Evolutionary conservation across 2,329 filamentous ascomycete genomes (phyloP), one percentile per base, ranked within the genome.

Genomic region (Coniochaeta sp.): DNA sequence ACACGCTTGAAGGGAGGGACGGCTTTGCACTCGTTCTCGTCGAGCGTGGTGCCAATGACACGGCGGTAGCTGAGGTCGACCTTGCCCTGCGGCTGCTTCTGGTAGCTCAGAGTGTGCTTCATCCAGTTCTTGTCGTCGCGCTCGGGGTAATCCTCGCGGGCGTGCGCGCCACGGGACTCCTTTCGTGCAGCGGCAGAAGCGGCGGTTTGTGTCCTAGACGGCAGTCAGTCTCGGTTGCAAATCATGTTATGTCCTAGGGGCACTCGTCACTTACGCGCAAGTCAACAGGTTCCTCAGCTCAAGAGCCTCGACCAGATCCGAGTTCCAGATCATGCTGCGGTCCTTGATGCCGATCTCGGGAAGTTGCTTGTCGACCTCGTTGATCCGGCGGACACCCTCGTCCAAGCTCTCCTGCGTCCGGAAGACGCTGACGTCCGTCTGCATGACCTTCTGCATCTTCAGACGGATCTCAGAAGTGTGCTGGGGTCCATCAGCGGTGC

Each of bases 281-380:
- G 95, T 98, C 73, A 99, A 81, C 71, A 99, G 78, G 77, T 99
- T 99, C 72, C 93, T 86, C 72, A 98, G 82, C 79, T 99, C 95
- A 60, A 99, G 86, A 8, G 93, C 96, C 84, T 98, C 93, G 64
- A 96, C 91, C 43, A 98, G 86, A 72, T 98, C 93, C 26, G 90
- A 92, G 87, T 98, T 98, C 93, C 93, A 98, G 81, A 98, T 98
- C 93, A 98, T 97, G 84, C 91, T 96, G 77, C 95, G 90, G 77
- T 98, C 93, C 86, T 96, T 96, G 80, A 91, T 97, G 71, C 91
- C 91, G 68, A 98, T 89, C 72, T 97, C 82, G 69, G 82, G 78
- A 79, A 89, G 98, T 70, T 81, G 83, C 69, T 84, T 77, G 74
- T 98, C 93, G 68, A 98, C 91, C 67, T 91, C 87, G 66, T 79